Evolutionary conservation across 441 rosid species (phyloP).

Genomic region (Gossypium davidsonii): DNA sequence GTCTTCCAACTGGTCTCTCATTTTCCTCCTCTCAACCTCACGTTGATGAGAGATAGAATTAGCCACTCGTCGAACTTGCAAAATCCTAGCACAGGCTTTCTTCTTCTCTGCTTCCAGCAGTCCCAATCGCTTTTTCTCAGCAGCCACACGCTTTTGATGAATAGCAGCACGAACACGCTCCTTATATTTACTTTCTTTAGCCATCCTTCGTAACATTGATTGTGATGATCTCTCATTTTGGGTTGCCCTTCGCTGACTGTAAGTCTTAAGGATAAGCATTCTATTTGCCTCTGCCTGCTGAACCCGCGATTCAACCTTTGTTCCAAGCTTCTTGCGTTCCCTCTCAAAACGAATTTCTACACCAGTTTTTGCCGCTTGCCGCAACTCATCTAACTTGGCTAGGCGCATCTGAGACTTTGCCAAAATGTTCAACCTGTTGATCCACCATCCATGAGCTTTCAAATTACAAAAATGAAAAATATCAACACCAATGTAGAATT

Average conservation of each 20-base stretch:
- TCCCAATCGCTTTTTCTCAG: constrained; percentile 83
- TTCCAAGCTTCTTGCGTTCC: constrained; percentile 81
- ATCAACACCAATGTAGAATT: not conserved
- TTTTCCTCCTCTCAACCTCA: constrained; percentile 80
- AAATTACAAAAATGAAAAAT: not conserved
- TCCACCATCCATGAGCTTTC: not conserved
- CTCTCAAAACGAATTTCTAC: constrained; percentile 65
- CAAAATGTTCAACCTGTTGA: constrained; percentile 62
- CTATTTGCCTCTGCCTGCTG: constrained; percentile 89
- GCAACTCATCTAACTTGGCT: constrained; percentile 76
- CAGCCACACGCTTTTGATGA: constrained; percentile 83
- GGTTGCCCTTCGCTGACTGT: constrained; percentile 65
- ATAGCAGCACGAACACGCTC: constrained; percentile 76
- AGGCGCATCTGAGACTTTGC: constrained; percentile 78
- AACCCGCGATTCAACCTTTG: constrained; percentile 70
- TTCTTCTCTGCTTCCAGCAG: constrained; percentile 85
- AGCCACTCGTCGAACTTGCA: constrained; percentile 69
- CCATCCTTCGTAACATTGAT: constrained; percentile 67
- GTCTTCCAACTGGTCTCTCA: constrained; percentile 79
- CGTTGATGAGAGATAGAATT: constrained; percentile 68
- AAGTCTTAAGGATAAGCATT: constrained; percentile 77
- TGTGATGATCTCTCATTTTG: constrained; percentile 78
- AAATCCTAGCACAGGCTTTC: constrained; percentile 72
- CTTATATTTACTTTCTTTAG: constrained; percentile 81
- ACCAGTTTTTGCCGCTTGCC: constrained; percentile 86